phyloP scores from a whole-genome alignment of 441 rosid species.

The Syzygium syzygioides region DNA sequence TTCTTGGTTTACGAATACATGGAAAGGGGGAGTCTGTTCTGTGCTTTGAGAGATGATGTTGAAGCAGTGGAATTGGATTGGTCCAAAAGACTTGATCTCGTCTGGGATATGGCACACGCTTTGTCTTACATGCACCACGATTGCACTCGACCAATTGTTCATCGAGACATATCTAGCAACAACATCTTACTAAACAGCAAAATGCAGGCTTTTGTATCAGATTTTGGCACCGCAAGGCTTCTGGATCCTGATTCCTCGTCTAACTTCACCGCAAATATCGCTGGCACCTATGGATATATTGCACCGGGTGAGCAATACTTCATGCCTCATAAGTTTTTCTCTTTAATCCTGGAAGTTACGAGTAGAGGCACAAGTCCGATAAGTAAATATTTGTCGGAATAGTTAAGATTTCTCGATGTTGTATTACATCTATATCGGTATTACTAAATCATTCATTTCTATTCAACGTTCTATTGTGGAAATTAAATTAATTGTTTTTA shows the following conservation, averaged over 20 bases:
- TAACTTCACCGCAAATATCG: background rate
- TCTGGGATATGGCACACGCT: accelerated
- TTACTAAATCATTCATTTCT: no score
- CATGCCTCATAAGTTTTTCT: background rate
- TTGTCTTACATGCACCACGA: background rate
- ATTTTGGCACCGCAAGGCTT: background rate
- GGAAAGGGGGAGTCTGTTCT: background rate
- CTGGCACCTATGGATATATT: background rate
- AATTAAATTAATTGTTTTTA: no score
- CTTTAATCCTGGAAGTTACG: background rate
- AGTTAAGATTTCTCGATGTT: no score
- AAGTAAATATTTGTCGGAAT: background rate
- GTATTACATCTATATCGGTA: no score
- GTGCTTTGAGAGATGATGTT: background rate
- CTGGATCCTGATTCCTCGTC: background rate
- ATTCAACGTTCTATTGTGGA: no score
- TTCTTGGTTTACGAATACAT: background rate
- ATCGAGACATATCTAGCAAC: background rate
- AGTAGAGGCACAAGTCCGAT: background rate
- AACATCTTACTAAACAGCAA: background rate
- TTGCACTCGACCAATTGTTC: background rate
- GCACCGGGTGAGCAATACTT: background rate
- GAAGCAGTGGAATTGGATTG: background rate
- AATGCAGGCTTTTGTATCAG: background rate
- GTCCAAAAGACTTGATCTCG: background rate